These are phyloP conservation scores for Raphanus raphanistrum DNA, from an alignment of 345 rosid species.

Conservation along the genomic window DNA sequence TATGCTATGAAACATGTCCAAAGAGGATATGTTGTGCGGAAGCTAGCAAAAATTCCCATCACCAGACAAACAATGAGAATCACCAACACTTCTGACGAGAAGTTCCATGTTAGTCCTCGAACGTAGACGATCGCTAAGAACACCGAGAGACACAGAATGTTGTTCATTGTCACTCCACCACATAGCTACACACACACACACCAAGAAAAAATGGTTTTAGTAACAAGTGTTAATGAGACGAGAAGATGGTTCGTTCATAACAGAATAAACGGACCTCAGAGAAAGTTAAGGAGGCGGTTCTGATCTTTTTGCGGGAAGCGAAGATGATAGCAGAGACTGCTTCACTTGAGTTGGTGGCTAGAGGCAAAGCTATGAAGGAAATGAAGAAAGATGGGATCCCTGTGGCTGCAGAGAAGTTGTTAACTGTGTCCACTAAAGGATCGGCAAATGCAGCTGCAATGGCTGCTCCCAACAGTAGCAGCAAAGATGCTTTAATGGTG, in stretches of 20 bases:
- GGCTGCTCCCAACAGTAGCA: conserved; percentile 69
- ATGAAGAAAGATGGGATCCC: conserved; percentile 94
- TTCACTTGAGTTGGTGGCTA: conserved; percentile 98
- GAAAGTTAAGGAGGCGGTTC: conserved; percentile 83
- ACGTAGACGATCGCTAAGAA: conserved; percentile 81
- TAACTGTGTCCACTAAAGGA: conserved; percentile 88
- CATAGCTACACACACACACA: conserved; percentile 50
- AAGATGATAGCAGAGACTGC: conserved; percentile 91
- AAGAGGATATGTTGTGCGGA: conserved; percentile 85
- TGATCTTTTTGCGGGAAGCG: conserved; percentile 71
- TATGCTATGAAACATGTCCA: conserved; percentile 81
- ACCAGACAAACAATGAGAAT: conserved; percentile 79
- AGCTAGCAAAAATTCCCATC: conserved; percentile 81
- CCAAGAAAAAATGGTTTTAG: background rate
- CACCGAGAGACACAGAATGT: conserved; percentile 83
- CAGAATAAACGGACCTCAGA: conserved; percentile 62
- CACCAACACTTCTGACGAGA: conserved; percentile 88
- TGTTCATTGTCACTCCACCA: conserved; percentile 92
- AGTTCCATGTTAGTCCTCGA: conserved; percentile 91
- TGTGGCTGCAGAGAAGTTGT: conserved; percentile 86
- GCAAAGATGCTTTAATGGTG: conserved; percentile 62
- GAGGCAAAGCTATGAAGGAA: conserved; percentile 85
- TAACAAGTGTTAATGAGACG: background rate
- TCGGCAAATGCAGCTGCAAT: conserved; percentile 95
- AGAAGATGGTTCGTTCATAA: conserved; percentile 5